phyloP scores from a whole-genome alignment of 129 eudicot genomes.

The Saussurea involucrata region DNA sequence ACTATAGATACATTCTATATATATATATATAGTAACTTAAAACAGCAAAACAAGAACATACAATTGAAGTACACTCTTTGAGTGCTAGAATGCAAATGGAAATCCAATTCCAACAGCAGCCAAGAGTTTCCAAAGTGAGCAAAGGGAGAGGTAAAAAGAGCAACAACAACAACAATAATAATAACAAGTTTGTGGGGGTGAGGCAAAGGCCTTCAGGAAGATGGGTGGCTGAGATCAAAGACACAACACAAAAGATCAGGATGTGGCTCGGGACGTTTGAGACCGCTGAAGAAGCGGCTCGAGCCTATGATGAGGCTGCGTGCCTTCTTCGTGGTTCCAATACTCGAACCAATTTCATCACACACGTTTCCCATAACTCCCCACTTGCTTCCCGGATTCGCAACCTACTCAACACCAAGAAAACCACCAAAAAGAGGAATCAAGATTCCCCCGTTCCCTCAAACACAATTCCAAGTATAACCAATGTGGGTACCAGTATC shows the following conservation, averaged over 20 bases:
- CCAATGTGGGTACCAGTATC: background rate
- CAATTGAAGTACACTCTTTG: slow-evolving; percentile 10
- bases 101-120: slow-evolving; percentile 58
- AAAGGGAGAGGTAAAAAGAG: slow-evolving; percentile 48
- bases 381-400: slow-evolving; percentile 71
- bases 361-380: slow-evolving; percentile 60
- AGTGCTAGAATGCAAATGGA: slow-evolving; percentile 35
- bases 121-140: slow-evolving; percentile 29
- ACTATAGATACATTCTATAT: slow-evolving; percentile 24
- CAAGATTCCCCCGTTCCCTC: slow-evolving; percentile 14
- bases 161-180: slow-evolving; percentile 16
- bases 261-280: slow-evolving; percentile 93
- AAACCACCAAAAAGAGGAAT: slow-evolving; percentile 31
- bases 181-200: slow-evolving; percentile 71
- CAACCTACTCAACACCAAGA: slow-evolving; percentile 64
- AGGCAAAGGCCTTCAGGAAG: slow-evolving; percentile 90
- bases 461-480: background rate
- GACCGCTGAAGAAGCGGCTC: slow-evolving; percentile 87
- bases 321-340: slow-evolving; percentile 77
- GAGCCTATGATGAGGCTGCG: slow-evolving; percentile 86
- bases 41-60: slow-evolving; percentile 29
- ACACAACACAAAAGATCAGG: slow-evolving; percentile 81
- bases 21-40: slow-evolving; percentile 20
- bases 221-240: slow-evolving; percentile 96
- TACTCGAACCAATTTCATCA: slow-evolving; percentile 63